Percentiles rank a stretch among this genome's conserved stretches.
These are phyloP conservation scores for Danielozyma ontarioensis DNA, from an alignment of 805 yeast species.

Conservation along the genomic window DNA sequence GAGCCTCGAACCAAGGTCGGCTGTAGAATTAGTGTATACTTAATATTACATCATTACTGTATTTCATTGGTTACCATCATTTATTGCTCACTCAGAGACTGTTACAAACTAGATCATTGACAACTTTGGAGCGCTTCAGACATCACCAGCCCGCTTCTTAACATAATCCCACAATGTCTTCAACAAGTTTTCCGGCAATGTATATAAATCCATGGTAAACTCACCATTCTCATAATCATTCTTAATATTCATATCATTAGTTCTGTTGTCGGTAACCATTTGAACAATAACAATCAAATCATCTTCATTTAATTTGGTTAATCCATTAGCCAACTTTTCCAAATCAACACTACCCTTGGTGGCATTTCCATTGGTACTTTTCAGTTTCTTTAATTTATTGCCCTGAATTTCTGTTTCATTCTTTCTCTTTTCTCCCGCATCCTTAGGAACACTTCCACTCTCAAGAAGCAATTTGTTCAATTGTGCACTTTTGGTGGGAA, in stretches of 20 bases:
- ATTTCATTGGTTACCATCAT: too few species aligned
- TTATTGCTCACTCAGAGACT: too few species aligned
- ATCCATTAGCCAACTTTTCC: constrained; percentile 84
- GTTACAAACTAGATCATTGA: too few species aligned
- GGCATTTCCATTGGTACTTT: constrained; percentile 43
- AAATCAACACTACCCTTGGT: constrained; percentile 76
- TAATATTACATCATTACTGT: too few species aligned
- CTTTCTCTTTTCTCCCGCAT: constrained; percentile 26
- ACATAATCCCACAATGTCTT: constrained; percentile 95
- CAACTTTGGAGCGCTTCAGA: too few species aligned
- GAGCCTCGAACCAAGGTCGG: neutral
- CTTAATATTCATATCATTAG: constrained; percentile 91
- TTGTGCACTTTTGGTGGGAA: constrained; percentile 69
- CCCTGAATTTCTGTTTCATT: constrained; percentile 18
- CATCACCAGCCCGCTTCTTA: constrained; percentile 52
- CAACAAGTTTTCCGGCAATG: constrained; percentile 84
- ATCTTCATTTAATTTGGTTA: constrained; percentile 85
- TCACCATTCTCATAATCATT: constrained; percentile 96
- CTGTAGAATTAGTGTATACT: too few species aligned
- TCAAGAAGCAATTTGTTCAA: constrained; percentile 70
- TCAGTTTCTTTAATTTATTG: constrained; percentile 46
- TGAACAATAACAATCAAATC: constrained; percentile 92
- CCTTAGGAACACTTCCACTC: constrained; percentile 72
- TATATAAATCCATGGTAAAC: constrained; percentile 91
- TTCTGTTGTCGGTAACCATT: constrained; percentile 94